Conservation (phyloP, 345 rosid genomes). For the Orychophragmus violaceus region DNA sequence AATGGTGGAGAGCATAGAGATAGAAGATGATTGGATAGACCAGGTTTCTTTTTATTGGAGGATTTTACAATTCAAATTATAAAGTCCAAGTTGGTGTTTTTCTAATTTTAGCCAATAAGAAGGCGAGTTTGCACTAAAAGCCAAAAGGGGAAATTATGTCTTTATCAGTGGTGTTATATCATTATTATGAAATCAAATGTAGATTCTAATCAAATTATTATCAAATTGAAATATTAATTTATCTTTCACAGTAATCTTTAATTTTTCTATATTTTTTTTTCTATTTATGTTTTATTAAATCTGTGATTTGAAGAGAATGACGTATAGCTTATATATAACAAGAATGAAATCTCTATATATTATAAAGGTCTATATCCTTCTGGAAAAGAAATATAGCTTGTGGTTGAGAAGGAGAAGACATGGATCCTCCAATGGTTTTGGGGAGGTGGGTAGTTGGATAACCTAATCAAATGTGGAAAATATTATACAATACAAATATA, state of each 20-base stretch:
- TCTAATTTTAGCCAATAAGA: constrained; percentile 28
- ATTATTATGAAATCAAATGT: constrained; percentile 2
- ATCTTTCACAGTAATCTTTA: neutral
- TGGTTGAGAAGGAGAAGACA: constrained; percentile 30
- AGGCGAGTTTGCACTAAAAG: neutral
- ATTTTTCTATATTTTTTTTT: neutral
- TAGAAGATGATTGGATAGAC: constrained; percentile 29
- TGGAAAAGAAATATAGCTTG: constrained; percentile 2
- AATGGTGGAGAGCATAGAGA: constrained; percentile 26
- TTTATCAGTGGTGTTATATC: constrained; percentile 2
- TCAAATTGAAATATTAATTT: neutral
- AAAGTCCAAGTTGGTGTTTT: constrained; percentile 24
- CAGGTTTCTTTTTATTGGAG: constrained; percentile 15
- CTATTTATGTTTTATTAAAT: neutral
- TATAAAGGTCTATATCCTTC: neutral
- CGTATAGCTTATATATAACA: neutral
- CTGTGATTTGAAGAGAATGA: neutral
- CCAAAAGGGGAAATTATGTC: constrained; percentile 4
- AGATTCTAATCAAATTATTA: neutral
- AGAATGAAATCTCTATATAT: neutral
- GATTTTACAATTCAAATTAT: neutral
- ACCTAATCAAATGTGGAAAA: constrained; percentile 17
- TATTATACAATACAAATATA: neutral
- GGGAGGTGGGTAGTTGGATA: constrained; percentile 28
- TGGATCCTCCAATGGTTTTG: constrained; percentile 34